Percentiles rank a stretch among this genome's conserved stretches.
These are phyloP conservation scores for Monosporozyma yasuniensis DNA, from an alignment of 805 yeast species.

Conservation along the genomic window DNA sequence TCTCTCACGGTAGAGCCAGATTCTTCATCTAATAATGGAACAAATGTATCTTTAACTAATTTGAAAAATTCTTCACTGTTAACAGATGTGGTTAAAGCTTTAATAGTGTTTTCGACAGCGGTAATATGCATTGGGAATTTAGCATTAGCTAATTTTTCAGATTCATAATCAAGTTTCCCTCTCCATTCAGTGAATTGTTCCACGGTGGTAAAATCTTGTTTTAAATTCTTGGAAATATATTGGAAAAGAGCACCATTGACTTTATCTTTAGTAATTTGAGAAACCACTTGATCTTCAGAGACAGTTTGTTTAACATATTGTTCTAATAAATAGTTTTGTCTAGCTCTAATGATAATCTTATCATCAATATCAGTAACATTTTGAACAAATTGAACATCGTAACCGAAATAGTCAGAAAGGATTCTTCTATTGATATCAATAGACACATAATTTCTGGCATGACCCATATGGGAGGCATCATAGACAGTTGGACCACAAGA, in stretches of 20 bases:
- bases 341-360: slow-evolving; percentile 88
- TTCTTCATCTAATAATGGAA: slow-evolving; percentile 61
- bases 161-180: slow-evolving; percentile 38
- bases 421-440: slow-evolving; percentile 89
- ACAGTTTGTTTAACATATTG: slow-evolving; percentile 33
- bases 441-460: slow-evolving; percentile 93
- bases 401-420: slow-evolving; percentile 84
- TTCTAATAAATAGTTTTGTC: slow-evolving; percentile 77
- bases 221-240: slow-evolving; percentile 49
- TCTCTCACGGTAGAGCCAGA: slow-evolving; percentile 73
- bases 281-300: slow-evolving; percentile 10
- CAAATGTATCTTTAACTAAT: slow-evolving; percentile 62
- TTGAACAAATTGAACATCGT: slow-evolving; percentile 79
- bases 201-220: slow-evolving; percentile 27
- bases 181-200: slow-evolving; percentile 46
- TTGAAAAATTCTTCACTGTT: slow-evolving; percentile 29
- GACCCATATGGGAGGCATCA: slow-evolving; percentile 96
- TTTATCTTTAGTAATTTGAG: slow-evolving; percentile 24
- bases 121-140: slow-evolving; percentile 77
- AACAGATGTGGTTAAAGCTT: slow-evolving; percentile 12
- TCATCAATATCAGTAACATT: slow-evolving; percentile 99
- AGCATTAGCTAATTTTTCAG: slow-evolving; percentile 52
- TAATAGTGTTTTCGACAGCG: slow-evolving; percentile 51
- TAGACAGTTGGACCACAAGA: slow-evolving; percentile 98
- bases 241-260: slow-evolving; percentile 37